Evolutionary conservation across 306 rosid species (phyloP).

Genomic region (Myrica gale): DNA sequence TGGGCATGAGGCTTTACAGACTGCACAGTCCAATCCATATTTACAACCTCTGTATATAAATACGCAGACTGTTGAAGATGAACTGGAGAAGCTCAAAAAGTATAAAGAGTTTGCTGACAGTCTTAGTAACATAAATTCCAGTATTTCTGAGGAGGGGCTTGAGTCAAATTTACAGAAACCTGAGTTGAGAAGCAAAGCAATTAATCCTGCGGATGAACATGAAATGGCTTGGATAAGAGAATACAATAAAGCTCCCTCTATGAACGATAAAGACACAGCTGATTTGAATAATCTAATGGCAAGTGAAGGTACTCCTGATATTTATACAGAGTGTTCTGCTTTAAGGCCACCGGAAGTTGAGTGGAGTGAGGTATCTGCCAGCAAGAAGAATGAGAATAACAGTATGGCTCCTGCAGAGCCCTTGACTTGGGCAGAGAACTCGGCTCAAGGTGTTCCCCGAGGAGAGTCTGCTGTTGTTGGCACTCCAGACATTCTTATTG

Average conservation of each 20-base stretch:
- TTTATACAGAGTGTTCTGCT: slow-evolving; percentile 32
- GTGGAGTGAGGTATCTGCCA: slow-evolving; percentile 28
- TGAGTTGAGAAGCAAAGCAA: slow-evolving; percentile 8
- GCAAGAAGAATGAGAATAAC: slow-evolving; percentile 25
- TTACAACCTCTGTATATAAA: slow-evolving; percentile 30
- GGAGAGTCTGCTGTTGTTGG: slow-evolving; percentile 37
- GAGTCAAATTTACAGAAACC: slow-evolving; percentile 29
- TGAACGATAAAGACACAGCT: slow-evolving; percentile 26
- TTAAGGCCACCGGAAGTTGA: slow-evolving; percentile 36
- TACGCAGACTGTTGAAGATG: slow-evolving; percentile 37
- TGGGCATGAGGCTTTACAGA: slow-evolving; percentile 32
- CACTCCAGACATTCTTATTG: slow-evolving; percentile 52
- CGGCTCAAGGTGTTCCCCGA: slow-evolving; percentile 25
- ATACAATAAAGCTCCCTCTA: slow-evolving; percentile 29
- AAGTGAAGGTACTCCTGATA: slow-evolving; percentile 28
- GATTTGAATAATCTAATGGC: slow-evolving; percentile 25
- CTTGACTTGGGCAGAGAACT: slow-evolving; percentile 31
- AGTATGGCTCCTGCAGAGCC: slow-evolving; percentile 18
- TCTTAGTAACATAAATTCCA: slow-evolving; percentile 28
- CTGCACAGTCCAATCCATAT: slow-evolving; percentile 32
- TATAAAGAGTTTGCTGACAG: slow-evolving; percentile 29
- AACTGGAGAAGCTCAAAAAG: slow-evolving; percentile 26
- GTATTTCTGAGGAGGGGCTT: slow-evolving; percentile 31
- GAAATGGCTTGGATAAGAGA: slow-evolving; percentile 29
- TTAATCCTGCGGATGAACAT: slow-evolving; percentile 21